Conservation (phyloP, 2,329 filamentous ascomycete genomes). For the Fusarium nelsonii region DNA sequence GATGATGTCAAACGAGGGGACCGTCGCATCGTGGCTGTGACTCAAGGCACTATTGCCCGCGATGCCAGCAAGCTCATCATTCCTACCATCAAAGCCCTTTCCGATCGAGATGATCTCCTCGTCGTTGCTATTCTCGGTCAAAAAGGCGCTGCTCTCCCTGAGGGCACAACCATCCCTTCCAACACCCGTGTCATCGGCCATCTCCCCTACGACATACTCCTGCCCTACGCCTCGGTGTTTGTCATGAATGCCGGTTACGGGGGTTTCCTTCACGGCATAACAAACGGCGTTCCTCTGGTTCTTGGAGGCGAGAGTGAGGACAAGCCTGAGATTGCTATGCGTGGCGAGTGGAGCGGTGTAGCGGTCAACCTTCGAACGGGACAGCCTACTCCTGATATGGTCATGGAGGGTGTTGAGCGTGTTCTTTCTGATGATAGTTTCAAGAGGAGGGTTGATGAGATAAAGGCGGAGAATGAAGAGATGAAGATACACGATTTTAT, state of each 20-base stretch:
- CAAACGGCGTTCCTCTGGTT: conserved; percentile 62
- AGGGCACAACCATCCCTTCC: conserved; percentile 49
- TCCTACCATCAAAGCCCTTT: conserved; percentile 59
- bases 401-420: conserved; percentile 50
- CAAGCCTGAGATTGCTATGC: conserved; percentile 57
- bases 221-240: conserved; percentile 60
- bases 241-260: conserved; percentile 64
- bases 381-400: conserved; percentile 46
- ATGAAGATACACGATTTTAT: conserved; percentile 44
- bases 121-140: conserved; percentile 51
- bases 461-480: conserved; percentile 52
- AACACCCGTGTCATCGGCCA: conserved; percentile 62
- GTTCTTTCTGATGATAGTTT: conserved; percentile 50
- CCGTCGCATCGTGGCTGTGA: conserved; percentile 60
- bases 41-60: conserved; percentile 60
- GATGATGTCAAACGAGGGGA: conserved; percentile 52
- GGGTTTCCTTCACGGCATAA: conserved; percentile 59
- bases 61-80: conserved; percentile 58
- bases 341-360: conserved; percentile 59
- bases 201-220: conserved; percentile 61
- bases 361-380: conserved; percentile 59
- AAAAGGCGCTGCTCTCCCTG: conserved; percentile 43
- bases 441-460: conserved; percentile 49
- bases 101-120: conserved; percentile 55
- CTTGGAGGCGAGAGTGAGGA: conserved; percentile 58